Percentiles rank a stretch among this genome's conserved stretches.
Evolutionary conservation across 1,284 basidiomycete genomes (phyloP).

Genomic region (Ceratobasidium sp.): DNA sequence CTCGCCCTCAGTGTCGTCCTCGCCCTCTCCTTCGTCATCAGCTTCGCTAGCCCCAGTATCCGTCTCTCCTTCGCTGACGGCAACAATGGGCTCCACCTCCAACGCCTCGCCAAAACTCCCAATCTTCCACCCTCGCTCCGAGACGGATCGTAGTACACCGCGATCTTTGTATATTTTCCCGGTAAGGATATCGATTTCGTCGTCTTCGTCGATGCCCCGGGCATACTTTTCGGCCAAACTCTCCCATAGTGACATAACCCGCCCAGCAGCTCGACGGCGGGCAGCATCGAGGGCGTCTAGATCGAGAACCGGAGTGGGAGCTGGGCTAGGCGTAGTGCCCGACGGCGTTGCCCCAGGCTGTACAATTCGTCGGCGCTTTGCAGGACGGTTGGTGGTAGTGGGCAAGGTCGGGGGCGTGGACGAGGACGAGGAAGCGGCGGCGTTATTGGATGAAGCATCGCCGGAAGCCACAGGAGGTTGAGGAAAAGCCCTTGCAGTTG

Average conservation of each 20-base stretch:
- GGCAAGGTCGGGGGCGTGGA: not conserved
- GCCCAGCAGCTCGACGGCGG: constrained; percentile 37
- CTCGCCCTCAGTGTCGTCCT: constrained; percentile 4
- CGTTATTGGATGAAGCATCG: not conserved
- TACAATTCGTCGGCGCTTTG: constrained; percentile 24
- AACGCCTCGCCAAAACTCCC: constrained; percentile 34
- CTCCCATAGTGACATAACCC: constrained; percentile 43
- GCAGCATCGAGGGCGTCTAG: constrained; percentile 34
- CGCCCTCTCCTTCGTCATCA: constrained; percentile 29
- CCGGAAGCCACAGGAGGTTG: not conserved
- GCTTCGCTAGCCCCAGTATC: constrained; percentile 34
- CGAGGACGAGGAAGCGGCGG: not conserved
- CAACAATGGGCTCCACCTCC: constrained; percentile 18
- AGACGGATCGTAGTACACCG: constrained; percentile 37
- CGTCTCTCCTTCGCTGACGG: constrained; percentile 22
- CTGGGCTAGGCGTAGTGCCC: constrained; percentile 4
- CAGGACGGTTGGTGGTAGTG: constrained; percentile 1
- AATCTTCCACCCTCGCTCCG: constrained; percentile 32
- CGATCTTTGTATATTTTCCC: constrained; percentile 40
- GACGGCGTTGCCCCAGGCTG: not conserved
- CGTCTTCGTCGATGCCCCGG: constrained; percentile 41
- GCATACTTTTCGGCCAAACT: constrained; percentile 40
- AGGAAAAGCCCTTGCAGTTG: constrained; percentile 12
- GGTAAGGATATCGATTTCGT: constrained; percentile 41
- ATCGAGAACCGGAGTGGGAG: constrained; percentile 9